Evolutionary conservation across 805 yeast genomes (phyloP), one percentile per base, ranked within the genome.

Genomic region (Candida ovalis): DNA sequence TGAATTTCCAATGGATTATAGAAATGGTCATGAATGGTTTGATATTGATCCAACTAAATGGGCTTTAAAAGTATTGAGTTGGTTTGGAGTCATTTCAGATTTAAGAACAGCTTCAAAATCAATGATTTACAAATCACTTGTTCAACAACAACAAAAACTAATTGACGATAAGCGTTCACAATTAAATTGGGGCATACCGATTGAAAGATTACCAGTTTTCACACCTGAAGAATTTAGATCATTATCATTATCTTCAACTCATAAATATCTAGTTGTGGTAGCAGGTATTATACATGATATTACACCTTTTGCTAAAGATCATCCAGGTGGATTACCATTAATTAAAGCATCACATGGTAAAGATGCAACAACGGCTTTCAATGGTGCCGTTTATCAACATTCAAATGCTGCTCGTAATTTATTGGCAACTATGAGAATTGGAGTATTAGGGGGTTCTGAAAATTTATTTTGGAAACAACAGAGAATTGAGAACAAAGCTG

Each of bases 211-310:
- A 15, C 97, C 98, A 0, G 77, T 83, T 43, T 71, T 77, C 44
- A 62, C 78, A 1, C 75, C 81, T 2, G 64, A 60, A 40, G 78
- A 76, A 44, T 77, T 78, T 41, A 58, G 63, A 43, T 60, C 78
- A 15, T 67, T 76, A 12, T 67, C 75, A 13, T 52, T 59, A 9
- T 51, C 65, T 8, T 54, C 64, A 1, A 55, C 55, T 7, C 59
- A 56, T 36, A 55, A 57, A n/a, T 82, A 85, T 27, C 76, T 89
- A 53, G 88, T 89, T 25, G 88, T 89, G 13, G 88, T 91, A 42
- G 87, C 88, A 40, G 96, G 96, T 33, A 88, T 92, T 44, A 94
- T 91, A 23, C 97, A 92, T 67, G 97, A 91, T 63, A 86, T 92
- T 12, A 84, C 96, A 4, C 95, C 94, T 25, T 91, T 91, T 65